Base-by-base conservation (phyloP, 1,284 basidiomycete species). In the Ganoderma sp. region DNA sequence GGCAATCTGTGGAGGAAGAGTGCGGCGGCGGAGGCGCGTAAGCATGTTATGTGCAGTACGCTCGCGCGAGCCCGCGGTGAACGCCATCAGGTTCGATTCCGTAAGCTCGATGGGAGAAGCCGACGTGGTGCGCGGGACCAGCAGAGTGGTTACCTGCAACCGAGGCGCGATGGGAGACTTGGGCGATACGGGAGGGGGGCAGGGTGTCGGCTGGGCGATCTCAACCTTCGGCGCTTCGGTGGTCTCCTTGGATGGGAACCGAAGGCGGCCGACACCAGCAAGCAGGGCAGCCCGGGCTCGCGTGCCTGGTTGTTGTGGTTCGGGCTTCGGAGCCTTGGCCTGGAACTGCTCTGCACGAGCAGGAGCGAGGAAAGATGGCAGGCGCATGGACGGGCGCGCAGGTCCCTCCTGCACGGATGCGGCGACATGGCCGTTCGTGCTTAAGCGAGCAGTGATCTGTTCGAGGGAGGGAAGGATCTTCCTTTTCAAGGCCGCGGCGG, bases 381-480 rank as follows among this genome's bases (percentile, higher is more conserved):
- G 78, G 54, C 83, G 83, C 62, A 77, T 79, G 63, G 74, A 73
- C 37, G 67, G 68, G 57, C 71, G 75, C 73, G 63, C 57, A 15
- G 66, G 61, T 57, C 63, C 67, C 63, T 76, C 73, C 39, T 67
- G 74, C 56, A 72, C 73, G 22, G 70, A 59, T 34, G 69, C 70
- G 34, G 70, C 63, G 61, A 74, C 71, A 63, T 75, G 77, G 37
- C 75, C 76, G 69, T 81, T 81, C 37, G 81, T 80, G 70, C 80
- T 83, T 71, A 92, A 75, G 68, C 84, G 89, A 61, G 90, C 88
- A 48, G 88, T 87, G 72, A 93, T 93, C 76, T 93, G 86, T 73
- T 91, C 91, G 68, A 94, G 85, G 19, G 91, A 92, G 15, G 91
- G 91, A 43, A 88, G 73, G 48, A 78, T 73, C 70, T 79, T 81